Conservation (phyloP, 352 stramenopile genomes). For the Aphanomyces astaci region DNA sequence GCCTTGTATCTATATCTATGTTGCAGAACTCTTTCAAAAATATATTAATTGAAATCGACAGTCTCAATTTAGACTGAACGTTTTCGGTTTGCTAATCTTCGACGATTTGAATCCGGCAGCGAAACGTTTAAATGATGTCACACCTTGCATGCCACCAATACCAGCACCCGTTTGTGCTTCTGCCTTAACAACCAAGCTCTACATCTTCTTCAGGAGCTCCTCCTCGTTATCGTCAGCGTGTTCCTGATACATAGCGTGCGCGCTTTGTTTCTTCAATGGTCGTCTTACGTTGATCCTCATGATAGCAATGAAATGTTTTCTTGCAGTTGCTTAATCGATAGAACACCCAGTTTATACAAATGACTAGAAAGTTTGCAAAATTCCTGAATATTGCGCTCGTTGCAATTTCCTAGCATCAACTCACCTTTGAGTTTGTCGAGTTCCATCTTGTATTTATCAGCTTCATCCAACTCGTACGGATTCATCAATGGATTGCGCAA, state of each 20-base stretch:
- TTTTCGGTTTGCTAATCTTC: neutral
- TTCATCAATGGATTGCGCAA: neutral
- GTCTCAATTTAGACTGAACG: neutral
- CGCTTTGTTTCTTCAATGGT: neutral
- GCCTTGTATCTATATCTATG: neutral
- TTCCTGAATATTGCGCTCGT: neutral
- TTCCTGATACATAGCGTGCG: neutral
- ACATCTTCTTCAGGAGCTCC: neutral
- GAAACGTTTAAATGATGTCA: no score
- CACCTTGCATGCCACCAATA: neutral
- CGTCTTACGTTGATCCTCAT: neutral
- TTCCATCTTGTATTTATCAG: neutral
- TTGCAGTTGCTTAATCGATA: neutral
- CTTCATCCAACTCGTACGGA: neutral
- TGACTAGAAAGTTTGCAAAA: neutral
- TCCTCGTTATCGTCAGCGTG: neutral
- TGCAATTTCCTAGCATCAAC: neutral
- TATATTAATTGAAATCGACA: no score
- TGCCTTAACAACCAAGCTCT: neutral
- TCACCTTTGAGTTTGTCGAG: neutral
- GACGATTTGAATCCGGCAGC: no score
- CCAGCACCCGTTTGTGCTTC: neutral
- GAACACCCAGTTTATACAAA: constrained; percentile 3
- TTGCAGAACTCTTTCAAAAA: neutral
- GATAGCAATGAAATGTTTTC: neutral